These are phyloP conservation scores for Rhizopogon sp. DNA, from an alignment of 768 basidiomycete species.

Conservation along the genomic window DNA sequence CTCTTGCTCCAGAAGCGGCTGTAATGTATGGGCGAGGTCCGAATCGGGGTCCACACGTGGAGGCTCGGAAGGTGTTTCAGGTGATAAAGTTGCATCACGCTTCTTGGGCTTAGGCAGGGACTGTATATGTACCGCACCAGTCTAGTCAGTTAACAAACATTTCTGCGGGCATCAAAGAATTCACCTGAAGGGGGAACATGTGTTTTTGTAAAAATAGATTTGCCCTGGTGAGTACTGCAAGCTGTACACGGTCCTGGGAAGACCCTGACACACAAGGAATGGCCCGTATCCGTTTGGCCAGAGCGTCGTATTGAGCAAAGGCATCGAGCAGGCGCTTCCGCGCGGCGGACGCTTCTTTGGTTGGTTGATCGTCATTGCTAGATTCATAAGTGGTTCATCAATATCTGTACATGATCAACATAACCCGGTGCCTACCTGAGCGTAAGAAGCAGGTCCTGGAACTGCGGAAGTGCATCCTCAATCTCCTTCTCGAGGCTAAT, in stretches of 20 bases:
- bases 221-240: conserved; percentile 72
- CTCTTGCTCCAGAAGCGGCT: conserved; percentile 93
- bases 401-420: conserved; percentile 19
- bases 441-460: conserved; percentile 77
- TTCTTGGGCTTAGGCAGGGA: conserved; percentile 46
- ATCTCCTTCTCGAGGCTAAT: conserved; percentile 81
- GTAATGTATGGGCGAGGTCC: conserved; percentile 64
- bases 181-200: conserved; percentile 56
- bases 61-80: conserved; percentile 7
- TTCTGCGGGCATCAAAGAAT: not conserved
- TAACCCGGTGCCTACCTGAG: conserved; percentile 43
- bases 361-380: conserved; percentile 46
- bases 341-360: conserved; percentile 60
- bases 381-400: not conserved
- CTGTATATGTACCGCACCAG: conserved; percentile 15
- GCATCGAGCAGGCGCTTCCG: conserved; percentile 82
- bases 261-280: conserved; percentile 63
- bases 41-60: conserved; percentile 59
- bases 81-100: conserved; percentile 10
- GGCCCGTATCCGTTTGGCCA: conserved; percentile 79
- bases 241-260: conserved; percentile 81
- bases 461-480: conserved; percentile 80
- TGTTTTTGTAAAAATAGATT: conserved; percentile 83
- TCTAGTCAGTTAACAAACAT: not conserved
- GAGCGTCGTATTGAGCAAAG: conserved; percentile 83